Conservation (phyloP, 2,329 filamentous ascomycete species). For the Bipolaris cookei region DNA sequence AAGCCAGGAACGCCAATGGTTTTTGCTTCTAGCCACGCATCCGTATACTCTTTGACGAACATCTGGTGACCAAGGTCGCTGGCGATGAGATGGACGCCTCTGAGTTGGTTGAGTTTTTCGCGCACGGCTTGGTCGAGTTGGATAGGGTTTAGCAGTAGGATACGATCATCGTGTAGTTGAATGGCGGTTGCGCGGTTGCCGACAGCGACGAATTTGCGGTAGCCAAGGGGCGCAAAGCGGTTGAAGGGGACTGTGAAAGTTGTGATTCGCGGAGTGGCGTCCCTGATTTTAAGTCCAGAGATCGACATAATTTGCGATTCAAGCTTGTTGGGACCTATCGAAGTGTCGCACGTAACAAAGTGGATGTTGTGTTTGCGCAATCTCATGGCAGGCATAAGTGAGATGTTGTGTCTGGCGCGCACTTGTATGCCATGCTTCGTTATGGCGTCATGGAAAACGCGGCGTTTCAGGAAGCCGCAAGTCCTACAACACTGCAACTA, state of each 20-base stretch:
- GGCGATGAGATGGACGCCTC: constrained; percentile 22
- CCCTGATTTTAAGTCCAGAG: constrained; percentile 8
- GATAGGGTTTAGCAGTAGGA: constrained; percentile 22
- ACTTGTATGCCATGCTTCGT: neutral
- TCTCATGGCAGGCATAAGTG: neutral
- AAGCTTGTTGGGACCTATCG: neutral
- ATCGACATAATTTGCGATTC: neutral
- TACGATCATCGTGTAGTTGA: constrained; percentile 10
- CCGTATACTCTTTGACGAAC: constrained; percentile 11
- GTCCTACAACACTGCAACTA: neutral
- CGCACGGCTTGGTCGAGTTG: constrained; percentile 13
- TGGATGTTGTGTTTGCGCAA: neutral
- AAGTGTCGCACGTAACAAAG: neutral
- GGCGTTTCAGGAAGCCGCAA: neutral
- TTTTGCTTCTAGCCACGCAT: constrained; percentile 20
- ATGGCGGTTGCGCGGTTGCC: constrained; percentile 27
- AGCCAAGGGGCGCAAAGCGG: constrained; percentile 24
- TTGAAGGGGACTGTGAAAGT: constrained; percentile 27
- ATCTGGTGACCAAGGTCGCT: constrained; percentile 25
- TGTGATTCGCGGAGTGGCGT: constrained; percentile 14
- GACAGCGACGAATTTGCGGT: constrained; percentile 25
- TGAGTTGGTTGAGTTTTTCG: constrained; percentile 13
- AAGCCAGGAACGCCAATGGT: constrained; percentile 21
- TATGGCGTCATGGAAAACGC: neutral
- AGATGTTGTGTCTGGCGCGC: neutral